Evolutionary conservation across 768 basidiomycete genomes (phyloP).

Genomic region (Grammothele lineata): DNA sequence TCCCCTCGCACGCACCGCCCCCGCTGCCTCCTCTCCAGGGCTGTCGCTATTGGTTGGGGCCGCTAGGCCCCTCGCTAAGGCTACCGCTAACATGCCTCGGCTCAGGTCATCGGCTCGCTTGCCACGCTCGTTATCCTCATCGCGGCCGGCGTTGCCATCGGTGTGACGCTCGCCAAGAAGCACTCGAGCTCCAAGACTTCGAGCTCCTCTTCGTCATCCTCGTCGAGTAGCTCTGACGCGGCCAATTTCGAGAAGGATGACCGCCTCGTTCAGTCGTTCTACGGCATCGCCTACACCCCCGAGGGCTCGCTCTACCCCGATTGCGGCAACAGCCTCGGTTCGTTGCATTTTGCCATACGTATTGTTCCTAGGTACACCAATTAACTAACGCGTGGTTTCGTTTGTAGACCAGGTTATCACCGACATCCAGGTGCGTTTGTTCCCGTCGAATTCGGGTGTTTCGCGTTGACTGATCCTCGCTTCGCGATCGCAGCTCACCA

Average conservation of each 20-base stretch:
- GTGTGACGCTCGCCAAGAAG: constrained; percentile 59
- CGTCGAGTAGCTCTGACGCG: constrained; percentile 70
- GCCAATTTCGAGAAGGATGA: constrained; percentile 71
- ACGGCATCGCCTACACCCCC: constrained; percentile 86
- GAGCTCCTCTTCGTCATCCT: constrained; percentile 22
- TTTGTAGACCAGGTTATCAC: constrained; percentile 48
- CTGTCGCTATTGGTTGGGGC: too few species aligned
- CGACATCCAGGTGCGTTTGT: constrained; percentile 59
- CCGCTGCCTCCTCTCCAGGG: too few species aligned
- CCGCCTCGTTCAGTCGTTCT: constrained; percentile 70
- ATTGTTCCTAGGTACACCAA: too few species aligned
- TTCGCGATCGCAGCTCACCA: constrained; percentile 70
- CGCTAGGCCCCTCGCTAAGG: too few species aligned
- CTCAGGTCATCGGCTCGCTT: constrained; percentile 51
- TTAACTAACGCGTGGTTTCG: too few species aligned
- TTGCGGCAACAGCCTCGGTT: constrained; percentile 52
- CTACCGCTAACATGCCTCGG: background rate
- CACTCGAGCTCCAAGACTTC: constrained; percentile 30
- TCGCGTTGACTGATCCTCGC: constrained; percentile 10
- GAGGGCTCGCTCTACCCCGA: constrained; percentile 63
- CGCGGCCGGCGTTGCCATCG: constrained; percentile 56
- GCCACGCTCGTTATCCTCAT: constrained; percentile 45
- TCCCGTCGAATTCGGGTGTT: background rate
- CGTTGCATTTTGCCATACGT: constrained; percentile 14
- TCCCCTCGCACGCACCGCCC: background rate